Evolutionary conservation across 345 rosid species (phyloP).

Genomic region (Salix exigua): DNA sequence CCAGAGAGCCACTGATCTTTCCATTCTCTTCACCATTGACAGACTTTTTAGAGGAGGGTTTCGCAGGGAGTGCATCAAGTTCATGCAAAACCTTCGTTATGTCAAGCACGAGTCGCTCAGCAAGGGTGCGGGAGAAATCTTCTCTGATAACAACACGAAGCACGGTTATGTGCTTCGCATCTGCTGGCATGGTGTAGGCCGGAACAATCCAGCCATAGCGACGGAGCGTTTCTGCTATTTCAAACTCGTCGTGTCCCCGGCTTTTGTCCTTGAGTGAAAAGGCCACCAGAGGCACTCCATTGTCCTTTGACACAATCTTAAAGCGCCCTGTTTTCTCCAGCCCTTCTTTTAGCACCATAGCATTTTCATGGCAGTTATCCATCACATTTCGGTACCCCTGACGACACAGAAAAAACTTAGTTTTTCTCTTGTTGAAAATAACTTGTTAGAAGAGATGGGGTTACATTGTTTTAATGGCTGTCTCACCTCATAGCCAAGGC

Average conservation of each 20-base stretch:
- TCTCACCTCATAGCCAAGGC: constrained; percentile 73
- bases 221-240: constrained; percentile 71
- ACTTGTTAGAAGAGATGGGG: neutral
- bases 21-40: constrained; percentile 15
- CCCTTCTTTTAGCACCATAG: constrained; percentile 64
- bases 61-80: constrained; percentile 61
- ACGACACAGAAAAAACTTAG: neutral
- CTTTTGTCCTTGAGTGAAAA: constrained; percentile 76
- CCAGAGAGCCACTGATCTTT: constrained; percentile 6
- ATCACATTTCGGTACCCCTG: constrained; percentile 82
- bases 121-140: constrained; percentile 86
- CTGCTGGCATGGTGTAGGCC: constrained; percentile 84
- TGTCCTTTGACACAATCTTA: constrained; percentile 73
- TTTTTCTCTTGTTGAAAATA: neutral
- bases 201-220: constrained; percentile 98
- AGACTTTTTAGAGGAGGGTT: constrained; percentile 36
- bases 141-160: constrained; percentile 86
- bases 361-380: constrained; percentile 84
- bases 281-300: constrained; percentile 84
- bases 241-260: constrained; percentile 58
- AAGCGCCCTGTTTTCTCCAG: constrained; percentile 66
- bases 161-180: constrained; percentile 85
- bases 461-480: neutral
- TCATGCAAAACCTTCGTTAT: constrained; percentile 71
- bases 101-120: constrained; percentile 81